A percentile compares a stretch with the other conserved stretches of the same genome.
phyloP scores from a whole-genome alignment of 2,329 filamentous ascomycete species.

The Ophiostoma sp. region DNA sequence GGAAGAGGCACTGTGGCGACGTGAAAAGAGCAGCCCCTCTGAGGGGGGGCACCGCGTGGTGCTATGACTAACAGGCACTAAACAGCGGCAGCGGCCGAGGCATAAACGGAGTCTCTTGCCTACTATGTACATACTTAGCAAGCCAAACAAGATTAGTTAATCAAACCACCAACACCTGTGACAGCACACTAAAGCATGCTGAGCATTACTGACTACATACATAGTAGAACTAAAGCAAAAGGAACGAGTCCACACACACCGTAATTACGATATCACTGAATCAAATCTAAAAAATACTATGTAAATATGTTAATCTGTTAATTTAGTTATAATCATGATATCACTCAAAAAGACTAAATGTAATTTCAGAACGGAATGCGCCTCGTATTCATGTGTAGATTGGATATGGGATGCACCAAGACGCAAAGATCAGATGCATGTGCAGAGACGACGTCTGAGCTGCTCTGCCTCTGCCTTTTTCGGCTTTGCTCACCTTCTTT shows the following conservation, averaged over 20 bases:
- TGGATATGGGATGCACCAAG: neutral
- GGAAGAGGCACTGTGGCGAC: neutral
- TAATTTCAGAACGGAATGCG: conserved; percentile 8
- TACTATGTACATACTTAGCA: neutral
- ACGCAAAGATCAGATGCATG: neutral
- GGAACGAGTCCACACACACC: neutral
- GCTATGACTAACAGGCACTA: conserved; percentile 13
- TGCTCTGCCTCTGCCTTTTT: neutral
- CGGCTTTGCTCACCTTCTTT: conserved; percentile 13
- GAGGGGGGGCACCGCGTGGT: conserved; percentile 9
- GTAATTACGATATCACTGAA: neutral
- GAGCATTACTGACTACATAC: neutral
- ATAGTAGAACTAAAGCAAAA: neutral
- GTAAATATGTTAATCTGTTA: no score
- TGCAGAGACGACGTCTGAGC: neutral
- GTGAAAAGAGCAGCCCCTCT: neutral
- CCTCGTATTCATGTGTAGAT: neutral
- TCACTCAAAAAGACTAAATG: no score
- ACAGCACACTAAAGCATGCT: neutral
- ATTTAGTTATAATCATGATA: no score
- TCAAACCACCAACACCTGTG: neutral
- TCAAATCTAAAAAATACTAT: no score
- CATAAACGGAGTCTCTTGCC: neutral
- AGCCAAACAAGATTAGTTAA: conserved; percentile 12
- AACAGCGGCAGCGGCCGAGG: conserved; percentile 14